Conservation (phyloP, 208 protist genomes). For the Strigomonas oncopelti region DNA sequence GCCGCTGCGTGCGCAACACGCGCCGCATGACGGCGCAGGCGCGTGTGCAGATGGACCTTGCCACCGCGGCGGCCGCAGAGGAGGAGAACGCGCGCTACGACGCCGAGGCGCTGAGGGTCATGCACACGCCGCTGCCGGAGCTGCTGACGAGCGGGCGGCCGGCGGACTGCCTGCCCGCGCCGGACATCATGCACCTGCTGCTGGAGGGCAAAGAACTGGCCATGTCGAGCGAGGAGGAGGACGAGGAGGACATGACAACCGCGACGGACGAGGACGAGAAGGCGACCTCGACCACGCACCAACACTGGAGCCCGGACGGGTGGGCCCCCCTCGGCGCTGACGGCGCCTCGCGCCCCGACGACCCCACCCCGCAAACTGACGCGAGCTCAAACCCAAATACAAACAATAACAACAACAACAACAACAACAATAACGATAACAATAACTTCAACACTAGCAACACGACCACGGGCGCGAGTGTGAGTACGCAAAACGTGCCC, state of each 20-base stretch:
- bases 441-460: no score
- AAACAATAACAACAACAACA: no score
- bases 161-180: slow-evolving; percentile 24
- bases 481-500: no score
- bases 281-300: slow-evolving; percentile 1
- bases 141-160: slow-evolving; percentile 38
- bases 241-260: slow-evolving; percentile 6
- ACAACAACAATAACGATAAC: no score
- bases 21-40: neutral
- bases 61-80: no score
- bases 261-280: slow-evolving; percentile 10
- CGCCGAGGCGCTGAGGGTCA: slow-evolving; percentile 17
- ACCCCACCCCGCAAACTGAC: no score
- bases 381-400: no score
- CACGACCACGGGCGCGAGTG: no score
- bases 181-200: slow-evolving; percentile 55
- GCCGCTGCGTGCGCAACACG: slow-evolving; percentile 11
- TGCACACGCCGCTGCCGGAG: slow-evolving; percentile 22
- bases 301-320: no score
- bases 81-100: slow-evolving; percentile 20
- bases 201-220: slow-evolving; percentile 38
- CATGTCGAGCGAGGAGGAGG: slow-evolving; percentile 17
- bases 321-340: no score
- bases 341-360: no score
- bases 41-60: no score